phyloP scores from a whole-genome alignment of 306 rosid genomes.

The Oxytropis ochrocephala region DNA sequence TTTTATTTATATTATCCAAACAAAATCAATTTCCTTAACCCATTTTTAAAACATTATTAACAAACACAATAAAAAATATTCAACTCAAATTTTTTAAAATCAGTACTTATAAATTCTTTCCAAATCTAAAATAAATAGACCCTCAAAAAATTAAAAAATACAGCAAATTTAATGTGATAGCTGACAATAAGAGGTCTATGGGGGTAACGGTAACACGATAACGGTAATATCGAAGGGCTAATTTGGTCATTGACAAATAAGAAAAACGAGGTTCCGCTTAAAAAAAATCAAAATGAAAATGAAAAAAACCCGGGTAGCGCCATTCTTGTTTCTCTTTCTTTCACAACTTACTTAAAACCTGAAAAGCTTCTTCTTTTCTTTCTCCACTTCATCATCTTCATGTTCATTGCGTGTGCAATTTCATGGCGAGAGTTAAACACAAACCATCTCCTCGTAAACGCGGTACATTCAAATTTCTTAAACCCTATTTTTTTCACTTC shows the following conservation, averaged over 20 bases:
- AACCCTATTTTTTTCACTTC: background rate
- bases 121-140: no score
- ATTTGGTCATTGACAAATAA: background rate
- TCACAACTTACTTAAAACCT: background rate
- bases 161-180: no score
- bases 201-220: background rate
- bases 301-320: background rate
- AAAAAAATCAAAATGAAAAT: background rate
- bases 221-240: background rate
- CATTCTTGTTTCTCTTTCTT: no score
- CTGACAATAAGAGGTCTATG: no score
- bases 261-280: background rate
- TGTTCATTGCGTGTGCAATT: background rate
- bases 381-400: background rate
- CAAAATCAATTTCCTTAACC: no score
- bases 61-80: no score
- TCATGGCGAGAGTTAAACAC: constrained; percentile 56
- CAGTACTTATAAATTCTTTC: no score
- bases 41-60: no score
- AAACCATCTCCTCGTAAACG: constrained; percentile 3
- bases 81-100: no score
- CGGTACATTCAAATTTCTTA: background rate
- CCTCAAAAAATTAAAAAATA: no score
- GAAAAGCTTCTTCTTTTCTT: background rate
- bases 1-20: no score